These are phyloP conservation scores for Lactarius quietus DNA, from an alignment of 768 basidiomycete genomes.

Conservation along the genomic window DNA sequence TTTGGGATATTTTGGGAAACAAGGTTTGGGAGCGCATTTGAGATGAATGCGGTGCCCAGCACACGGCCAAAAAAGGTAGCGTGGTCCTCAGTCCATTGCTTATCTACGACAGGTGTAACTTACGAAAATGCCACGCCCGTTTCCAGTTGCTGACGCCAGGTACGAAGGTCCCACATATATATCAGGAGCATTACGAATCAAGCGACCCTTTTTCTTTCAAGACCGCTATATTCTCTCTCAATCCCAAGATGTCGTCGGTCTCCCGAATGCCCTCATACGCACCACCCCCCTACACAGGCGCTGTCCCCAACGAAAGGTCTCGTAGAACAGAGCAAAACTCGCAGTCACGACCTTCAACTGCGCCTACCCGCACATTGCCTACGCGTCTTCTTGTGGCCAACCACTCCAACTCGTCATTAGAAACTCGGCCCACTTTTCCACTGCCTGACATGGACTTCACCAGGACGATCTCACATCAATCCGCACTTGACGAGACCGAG, in stretches of 20 bases:
- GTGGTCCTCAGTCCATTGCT: background rate
- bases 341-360: background rate
- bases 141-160: background rate
- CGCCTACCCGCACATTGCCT: background rate
- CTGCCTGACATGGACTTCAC: background rate
- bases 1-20: background rate
- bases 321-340: background rate
- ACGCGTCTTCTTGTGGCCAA: background rate
- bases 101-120: background rate
- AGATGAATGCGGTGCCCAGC: background rate
- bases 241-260: background rate
- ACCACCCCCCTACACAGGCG: constrained; percentile 1
- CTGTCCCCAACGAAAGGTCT: background rate
- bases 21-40: background rate
- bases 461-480: background rate
- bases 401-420: background rate
- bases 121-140: background rate
- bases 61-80: background rate
- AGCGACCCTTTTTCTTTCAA: background rate
- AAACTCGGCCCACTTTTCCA: background rate
- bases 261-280: background rate
- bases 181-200: background rate
- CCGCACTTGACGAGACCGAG: background rate
- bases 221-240: background rate
- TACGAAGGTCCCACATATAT: constrained; percentile 3